Evolutionary conservation across 2,329 filamentous ascomycete species (phyloP).

Genomic region (Fusarium nisikadoi): DNA sequence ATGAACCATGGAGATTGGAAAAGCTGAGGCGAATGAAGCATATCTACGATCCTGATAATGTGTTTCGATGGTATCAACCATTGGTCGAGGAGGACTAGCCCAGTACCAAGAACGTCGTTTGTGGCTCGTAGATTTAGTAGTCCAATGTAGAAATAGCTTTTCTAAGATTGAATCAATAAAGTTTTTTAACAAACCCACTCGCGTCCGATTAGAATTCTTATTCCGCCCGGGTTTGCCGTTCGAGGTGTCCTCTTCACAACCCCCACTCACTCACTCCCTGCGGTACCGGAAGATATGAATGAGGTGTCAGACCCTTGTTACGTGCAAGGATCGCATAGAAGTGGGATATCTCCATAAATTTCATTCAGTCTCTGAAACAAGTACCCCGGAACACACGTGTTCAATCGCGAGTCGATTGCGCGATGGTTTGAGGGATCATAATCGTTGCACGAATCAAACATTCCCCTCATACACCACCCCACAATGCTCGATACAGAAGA

Average conservation of each 20-base stretch:
- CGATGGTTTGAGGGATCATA: background rate
- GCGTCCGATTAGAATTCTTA: too few relatives aligned
- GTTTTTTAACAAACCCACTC: too few relatives aligned
- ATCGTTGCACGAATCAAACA: background rate
- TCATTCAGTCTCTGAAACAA: background rate
- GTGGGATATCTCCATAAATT: background rate
- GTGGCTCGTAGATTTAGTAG: too few relatives aligned
- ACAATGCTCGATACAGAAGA: background rate
- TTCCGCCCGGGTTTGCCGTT: background rate
- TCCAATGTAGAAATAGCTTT: too few relatives aligned
- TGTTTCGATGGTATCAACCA: background rate
- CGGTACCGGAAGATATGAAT: background rate
- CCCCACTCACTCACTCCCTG: background rate
- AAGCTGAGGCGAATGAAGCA: background rate
- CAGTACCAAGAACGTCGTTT: too few relatives aligned
- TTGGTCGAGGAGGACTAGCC: background rate
- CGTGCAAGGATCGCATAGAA: background rate
- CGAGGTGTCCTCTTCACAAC: background rate
- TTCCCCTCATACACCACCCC: too few relatives aligned
- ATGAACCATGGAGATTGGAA: background rate
- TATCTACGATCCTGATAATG: background rate
- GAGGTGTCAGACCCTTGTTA: background rate
- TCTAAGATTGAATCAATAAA: too few relatives aligned
- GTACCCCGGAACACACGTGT: background rate
- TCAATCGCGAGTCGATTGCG: background rate